These are phyloP conservation scores for Filosporella fistucella DNA, from an alignment of 495 filamentous ascomycete genomes.

Conservation along the genomic window DNA sequence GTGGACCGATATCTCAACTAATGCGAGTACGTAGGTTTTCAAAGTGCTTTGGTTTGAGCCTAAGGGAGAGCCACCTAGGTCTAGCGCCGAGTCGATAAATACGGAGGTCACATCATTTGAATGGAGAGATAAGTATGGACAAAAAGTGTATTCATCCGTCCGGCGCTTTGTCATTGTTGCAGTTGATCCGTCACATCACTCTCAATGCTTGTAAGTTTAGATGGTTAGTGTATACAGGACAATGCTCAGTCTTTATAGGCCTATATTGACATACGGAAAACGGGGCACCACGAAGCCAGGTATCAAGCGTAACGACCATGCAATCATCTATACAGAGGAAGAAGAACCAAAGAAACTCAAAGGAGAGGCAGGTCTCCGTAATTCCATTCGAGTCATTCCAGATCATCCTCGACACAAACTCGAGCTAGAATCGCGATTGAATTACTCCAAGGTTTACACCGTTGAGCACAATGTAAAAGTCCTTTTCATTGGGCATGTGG, in stretches of 20 bases:
- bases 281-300: constrained; percentile 5
- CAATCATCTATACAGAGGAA: constrained; percentile 6
- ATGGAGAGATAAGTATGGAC: background rate
- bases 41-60: constrained; percentile 23
- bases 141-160: background rate
- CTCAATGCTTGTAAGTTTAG: constrained; percentile 17
- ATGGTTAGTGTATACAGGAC: background rate
- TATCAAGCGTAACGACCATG: constrained; percentile 3
- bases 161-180: constrained; percentile 20
- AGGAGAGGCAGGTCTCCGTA: background rate
- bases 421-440: constrained; percentile 2
- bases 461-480: constrained; percentile 21
- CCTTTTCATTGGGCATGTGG: constrained; percentile 8
- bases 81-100: background rate
- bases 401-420: constrained; percentile 14
- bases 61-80: no score
- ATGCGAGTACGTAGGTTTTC: constrained; percentile 21
- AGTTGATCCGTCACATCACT: constrained; percentile 6
- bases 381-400: constrained; percentile 7
- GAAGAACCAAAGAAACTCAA: background rate
- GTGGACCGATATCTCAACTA: no score
- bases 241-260: background rate
- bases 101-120: background rate
- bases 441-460: constrained; percentile 22
- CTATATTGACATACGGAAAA: background rate